Percentiles rank a stretch among this genome's conserved stretches.
phyloP scores from a whole-genome alignment of 2,329 filamentous ascomycete genomes.

The Magnaporthiopsis poae region DNA sequence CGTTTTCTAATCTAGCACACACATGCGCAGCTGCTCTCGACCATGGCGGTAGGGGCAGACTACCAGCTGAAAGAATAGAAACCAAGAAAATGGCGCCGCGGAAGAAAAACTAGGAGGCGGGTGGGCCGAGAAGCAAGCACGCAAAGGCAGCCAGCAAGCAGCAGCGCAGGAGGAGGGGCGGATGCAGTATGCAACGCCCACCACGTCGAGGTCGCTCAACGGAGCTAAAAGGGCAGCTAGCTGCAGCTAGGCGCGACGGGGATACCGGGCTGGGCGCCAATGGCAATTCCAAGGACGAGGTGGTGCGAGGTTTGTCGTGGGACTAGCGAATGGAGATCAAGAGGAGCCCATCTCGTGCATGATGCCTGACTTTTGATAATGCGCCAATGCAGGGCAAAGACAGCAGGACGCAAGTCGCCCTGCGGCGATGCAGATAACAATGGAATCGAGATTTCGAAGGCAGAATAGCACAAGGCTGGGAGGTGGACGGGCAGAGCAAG shows the following conservation, averaged over 20 bases:
- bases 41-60: not conserved
- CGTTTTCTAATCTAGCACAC: constrained; percentile 8
- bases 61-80: not conserved
- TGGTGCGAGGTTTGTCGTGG: not conserved
- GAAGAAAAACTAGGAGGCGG: constrained; percentile 9
- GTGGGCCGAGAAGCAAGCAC: not conserved
- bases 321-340: not conserved
- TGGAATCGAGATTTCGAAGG: not conserved
- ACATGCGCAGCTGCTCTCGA: not conserved
- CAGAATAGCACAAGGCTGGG: not conserved
- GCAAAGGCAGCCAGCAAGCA: not conserved
- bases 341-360: not conserved
- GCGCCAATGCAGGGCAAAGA: not conserved
- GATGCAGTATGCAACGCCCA: not conserved
- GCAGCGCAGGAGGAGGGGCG: not conserved
- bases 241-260: not conserved
- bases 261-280: not conserved
- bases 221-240: not conserved
- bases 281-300: not conserved
- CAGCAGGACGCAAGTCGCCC: not conserved
- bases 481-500: not conserved
- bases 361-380: not conserved
- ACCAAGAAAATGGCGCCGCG: not conserved
- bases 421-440: not conserved
- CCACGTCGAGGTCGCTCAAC: not conserved